Percentiles rank a stretch among this genome's conserved stretches.
These are phyloP conservation scores for Trypanosoma platydactyli DNA, from an alignment of 208 protist genomes.

Conservation along the genomic window DNA sequence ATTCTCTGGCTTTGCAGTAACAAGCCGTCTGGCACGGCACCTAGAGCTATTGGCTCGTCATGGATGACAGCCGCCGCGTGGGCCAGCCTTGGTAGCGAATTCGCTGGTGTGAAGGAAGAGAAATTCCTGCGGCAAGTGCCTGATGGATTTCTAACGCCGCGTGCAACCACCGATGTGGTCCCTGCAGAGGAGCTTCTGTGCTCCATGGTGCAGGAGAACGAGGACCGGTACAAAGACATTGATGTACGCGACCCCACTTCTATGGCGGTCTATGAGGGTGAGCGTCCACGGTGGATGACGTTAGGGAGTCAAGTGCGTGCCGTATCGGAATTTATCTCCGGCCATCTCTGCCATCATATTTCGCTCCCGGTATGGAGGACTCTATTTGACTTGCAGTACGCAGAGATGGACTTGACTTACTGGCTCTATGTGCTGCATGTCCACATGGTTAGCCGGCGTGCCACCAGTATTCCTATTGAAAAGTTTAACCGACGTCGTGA, in stretches of 20 bases:
- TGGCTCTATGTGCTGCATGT: slow-evolving; percentile 90
- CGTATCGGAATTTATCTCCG: slow-evolving; percentile 86
- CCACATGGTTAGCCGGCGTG: slow-evolving; percentile 80
- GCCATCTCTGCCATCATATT: slow-evolving; percentile 89
- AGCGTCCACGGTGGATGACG: slow-evolving; percentile 81
- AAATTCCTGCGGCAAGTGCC: slow-evolving; percentile 73
- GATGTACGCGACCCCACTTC: slow-evolving; percentile 82
- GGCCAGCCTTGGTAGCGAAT: slow-evolving; percentile 80
- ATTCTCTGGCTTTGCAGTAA: slow-evolving; percentile 29
- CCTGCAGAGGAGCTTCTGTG: slow-evolving; percentile 62
- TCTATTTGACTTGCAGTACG: slow-evolving; percentile 88
- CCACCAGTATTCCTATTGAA: slow-evolving; percentile 84
- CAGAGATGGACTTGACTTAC: slow-evolving; percentile 89
- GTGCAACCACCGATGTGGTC: slow-evolving; percentile 76
- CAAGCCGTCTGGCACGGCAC: slow-evolving; percentile 8
- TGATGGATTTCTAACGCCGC: slow-evolving; percentile 70
- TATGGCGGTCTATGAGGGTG: slow-evolving; percentile 83
- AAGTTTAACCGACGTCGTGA: slow-evolving; percentile 85
- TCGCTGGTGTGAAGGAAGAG: slow-evolving; percentile 65
- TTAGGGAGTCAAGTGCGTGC: slow-evolving; percentile 80
- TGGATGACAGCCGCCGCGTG: slow-evolving; percentile 87
- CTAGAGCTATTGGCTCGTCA: slow-evolving; percentile 24
- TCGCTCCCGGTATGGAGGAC: slow-evolving; percentile 76
- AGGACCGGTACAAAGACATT: slow-evolving; percentile 73
- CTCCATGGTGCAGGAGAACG: slow-evolving; percentile 64